Conservation (phyloP, 192 early-diverging fungal genomes). For the Coemansia sp. region DNA sequence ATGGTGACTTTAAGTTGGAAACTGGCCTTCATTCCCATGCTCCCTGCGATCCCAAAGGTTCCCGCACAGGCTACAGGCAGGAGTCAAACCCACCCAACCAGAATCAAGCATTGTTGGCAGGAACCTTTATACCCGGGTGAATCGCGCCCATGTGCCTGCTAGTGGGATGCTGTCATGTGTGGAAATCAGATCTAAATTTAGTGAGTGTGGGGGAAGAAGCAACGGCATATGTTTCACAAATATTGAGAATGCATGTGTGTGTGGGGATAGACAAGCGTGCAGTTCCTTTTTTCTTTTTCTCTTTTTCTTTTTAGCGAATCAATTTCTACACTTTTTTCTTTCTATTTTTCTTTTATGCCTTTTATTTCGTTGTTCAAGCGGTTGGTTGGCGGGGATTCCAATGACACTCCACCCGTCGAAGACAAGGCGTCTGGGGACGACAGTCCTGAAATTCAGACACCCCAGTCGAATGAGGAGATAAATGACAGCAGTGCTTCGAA, state of each 20-base stretch:
- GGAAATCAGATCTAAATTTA: neutral
- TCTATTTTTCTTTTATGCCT: neutral
- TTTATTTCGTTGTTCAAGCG: slow-evolving; percentile 6
- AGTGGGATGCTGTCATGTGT: slow-evolving; percentile 5
- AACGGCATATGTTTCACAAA: neutral
- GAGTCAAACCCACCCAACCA: slow-evolving; percentile 26
- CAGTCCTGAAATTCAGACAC: neutral
- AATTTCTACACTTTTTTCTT: neutral
- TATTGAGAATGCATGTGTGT: neutral
- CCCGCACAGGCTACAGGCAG: slow-evolving; percentile 29
- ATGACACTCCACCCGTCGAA: neutral
- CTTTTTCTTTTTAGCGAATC: neutral
- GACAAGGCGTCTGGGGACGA: slow-evolving; percentile 12
- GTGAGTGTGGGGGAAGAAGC: neutral
- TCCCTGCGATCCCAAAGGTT: slow-evolving; percentile 16
- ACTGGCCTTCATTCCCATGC: slow-evolving; percentile 8
- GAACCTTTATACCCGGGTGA: neutral
- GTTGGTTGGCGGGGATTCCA: slow-evolving; percentile 1
- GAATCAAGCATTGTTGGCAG: neutral
- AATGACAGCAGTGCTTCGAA: neutral
- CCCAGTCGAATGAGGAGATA: neutral
- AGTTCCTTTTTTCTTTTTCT: neutral
- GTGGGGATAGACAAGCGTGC: no score
- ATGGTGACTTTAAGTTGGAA: neutral
- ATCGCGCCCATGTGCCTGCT: neutral